Evolutionary conservation across 192 early-diverging fungal species (phyloP).

Genomic region (Podila horticola): DNA sequence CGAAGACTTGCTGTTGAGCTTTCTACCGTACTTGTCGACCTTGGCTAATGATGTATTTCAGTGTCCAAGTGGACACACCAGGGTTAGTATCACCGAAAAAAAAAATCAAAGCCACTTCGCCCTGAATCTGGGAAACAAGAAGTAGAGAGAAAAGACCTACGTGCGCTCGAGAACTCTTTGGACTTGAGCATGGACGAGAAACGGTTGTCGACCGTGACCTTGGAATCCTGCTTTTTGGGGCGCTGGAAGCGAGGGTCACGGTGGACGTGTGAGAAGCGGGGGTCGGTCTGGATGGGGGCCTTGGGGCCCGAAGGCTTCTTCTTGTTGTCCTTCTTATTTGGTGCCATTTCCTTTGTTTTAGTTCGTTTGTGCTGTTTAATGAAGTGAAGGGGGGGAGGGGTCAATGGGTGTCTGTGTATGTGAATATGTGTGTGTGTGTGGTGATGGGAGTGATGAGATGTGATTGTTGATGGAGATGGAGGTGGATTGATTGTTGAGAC

Average conservation of each 20-base stretch:
- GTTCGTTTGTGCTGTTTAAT: background rate
- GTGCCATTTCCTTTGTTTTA: slow-evolving; percentile 9
- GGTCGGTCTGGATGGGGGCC: slow-evolving; percentile 62
- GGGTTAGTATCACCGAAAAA: background rate
- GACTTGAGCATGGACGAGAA: slow-evolving; percentile 85
- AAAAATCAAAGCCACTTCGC: background rate
- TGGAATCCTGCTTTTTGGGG: slow-evolving; percentile 82
- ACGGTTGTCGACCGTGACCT: slow-evolving; percentile 90
- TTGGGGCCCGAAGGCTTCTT: slow-evolving; percentile 6
- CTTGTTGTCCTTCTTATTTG: slow-evolving; percentile 34
- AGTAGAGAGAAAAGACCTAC: slow-evolving; percentile 48
- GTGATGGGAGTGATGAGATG: no score
- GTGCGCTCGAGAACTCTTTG: slow-evolving; percentile 65
- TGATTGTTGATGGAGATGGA: background rate
- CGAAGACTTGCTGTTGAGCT: slow-evolving; percentile 51
- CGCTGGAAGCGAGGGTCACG: slow-evolving; percentile 81
- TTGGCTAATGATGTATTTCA: slow-evolving; percentile 54
- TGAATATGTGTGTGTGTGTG: no score
- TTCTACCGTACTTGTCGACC: slow-evolving; percentile 83
- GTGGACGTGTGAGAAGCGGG: slow-evolving; percentile 82
- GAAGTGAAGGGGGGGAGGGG: background rate
- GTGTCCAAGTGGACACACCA: background rate
- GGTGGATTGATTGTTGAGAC: background rate
- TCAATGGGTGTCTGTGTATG: no score
- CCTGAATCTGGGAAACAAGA: background rate